Evolutionary conservation across 257 asterid genomes (phyloP).

Genomic region (Vinca minor): DNA sequence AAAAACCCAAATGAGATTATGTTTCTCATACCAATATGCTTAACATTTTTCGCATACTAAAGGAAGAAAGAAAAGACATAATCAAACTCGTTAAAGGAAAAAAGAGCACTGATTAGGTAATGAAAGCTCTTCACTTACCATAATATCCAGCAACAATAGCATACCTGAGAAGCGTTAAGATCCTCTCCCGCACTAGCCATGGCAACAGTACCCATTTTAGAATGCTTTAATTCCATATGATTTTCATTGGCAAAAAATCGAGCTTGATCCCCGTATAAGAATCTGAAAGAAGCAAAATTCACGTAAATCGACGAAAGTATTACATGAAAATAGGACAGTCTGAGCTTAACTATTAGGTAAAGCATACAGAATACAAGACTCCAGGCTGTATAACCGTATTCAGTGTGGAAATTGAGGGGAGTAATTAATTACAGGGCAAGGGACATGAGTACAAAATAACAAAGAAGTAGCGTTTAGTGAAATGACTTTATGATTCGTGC

Average conservation of each 20-base stretch:
- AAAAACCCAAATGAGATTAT: too few species aligned
- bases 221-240: constrained; percentile 84
- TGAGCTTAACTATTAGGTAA: background rate
- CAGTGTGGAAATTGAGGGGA: too few species aligned
- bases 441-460: too few species aligned
- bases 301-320: background rate
- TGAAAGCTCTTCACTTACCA: constrained; percentile 7
- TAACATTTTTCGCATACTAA: too few species aligned
- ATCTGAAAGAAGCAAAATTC: constrained; percentile 36
- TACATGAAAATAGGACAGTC: background rate
- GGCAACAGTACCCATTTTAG: constrained; percentile 74
- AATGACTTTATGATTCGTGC: too few species aligned
- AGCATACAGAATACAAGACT: background rate
- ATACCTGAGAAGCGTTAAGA: constrained; percentile 96
- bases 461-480: too few species aligned
- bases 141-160: constrained; percentile 13
- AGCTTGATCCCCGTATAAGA: constrained; percentile 91
- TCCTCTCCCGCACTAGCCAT: constrained; percentile 98
- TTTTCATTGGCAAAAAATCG: constrained; percentile 94
- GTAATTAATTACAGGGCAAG: too few species aligned
- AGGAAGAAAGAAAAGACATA: too few species aligned
- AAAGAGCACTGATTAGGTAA: too few species aligned
- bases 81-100: too few species aligned
- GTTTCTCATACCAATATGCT: too few species aligned
- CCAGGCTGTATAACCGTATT: too few species aligned